phyloP scores from a whole-genome alignment of 441 rosid species.

The Daphne laureola region DNA sequence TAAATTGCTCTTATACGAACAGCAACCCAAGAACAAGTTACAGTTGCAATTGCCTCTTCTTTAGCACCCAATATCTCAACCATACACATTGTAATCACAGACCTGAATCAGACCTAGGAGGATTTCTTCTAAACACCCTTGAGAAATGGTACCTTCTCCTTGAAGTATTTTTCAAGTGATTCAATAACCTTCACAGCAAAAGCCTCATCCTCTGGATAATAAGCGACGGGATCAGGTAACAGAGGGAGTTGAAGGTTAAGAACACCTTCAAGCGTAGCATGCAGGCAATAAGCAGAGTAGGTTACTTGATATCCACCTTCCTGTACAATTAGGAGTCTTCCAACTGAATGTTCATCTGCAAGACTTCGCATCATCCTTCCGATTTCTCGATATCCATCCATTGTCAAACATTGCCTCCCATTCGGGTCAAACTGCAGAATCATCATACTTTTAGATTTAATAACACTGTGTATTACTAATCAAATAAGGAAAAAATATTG shows the following conservation, averaged over 20 bases:
- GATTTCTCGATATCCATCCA: constrained; percentile 71
- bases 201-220: constrained; percentile 71
- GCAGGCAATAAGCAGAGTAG: constrained; percentile 86
- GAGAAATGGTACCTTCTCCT: constrained; percentile 41
- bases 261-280: constrained; percentile 78
- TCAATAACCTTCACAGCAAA: constrained; percentile 40
- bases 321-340: constrained; percentile 77
- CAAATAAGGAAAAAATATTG: too few relatives aligned
- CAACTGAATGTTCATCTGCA: constrained; percentile 42
- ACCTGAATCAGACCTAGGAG: too few relatives aligned
- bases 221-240: constrained; percentile 53
- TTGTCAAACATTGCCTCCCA: constrained; percentile 80
- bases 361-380: constrained; percentile 40
- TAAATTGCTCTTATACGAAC: too few relatives aligned
- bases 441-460: background rate
- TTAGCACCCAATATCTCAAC: too few relatives aligned
- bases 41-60: too few relatives aligned
- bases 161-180: constrained; percentile 41
- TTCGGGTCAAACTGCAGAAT: constrained; percentile 73
- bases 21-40: too few relatives aligned
- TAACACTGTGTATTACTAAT: too few relatives aligned
- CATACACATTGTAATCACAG: too few relatives aligned
- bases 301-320: constrained; percentile 93
- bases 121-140: constrained; percentile 15
- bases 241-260: constrained; percentile 45